A percentile compares a stretch with the other conserved stretches of the same genome.
These are phyloP conservation scores for Trichosphaerium sp. DNA, from an alignment of 78 protist species.

Conservation along the genomic window DNA sequence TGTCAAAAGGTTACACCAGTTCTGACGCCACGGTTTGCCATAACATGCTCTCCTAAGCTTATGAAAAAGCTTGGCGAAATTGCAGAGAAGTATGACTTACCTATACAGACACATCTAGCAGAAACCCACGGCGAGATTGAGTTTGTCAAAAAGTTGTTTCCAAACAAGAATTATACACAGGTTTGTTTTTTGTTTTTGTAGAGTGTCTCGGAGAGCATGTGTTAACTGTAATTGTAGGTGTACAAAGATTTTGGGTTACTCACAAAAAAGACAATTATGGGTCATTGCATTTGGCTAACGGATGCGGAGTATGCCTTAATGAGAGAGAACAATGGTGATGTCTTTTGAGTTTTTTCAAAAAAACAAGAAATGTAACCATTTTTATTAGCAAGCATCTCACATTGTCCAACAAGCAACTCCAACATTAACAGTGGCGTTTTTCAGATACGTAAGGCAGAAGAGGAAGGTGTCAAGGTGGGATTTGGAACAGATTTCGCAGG, in stretches of 20 bases:
- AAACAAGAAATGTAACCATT: too few relatives aligned
- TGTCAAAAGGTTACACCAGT: slow-evolving; percentile 10
- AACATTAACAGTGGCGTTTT: slow-evolving; percentile 24
- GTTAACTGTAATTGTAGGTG: background rate
- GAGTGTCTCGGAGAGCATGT: background rate
- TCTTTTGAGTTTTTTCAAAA: too few relatives aligned
- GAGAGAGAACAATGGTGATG: background rate
- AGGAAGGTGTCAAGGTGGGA: slow-evolving; percentile 39
- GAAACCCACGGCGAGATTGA: slow-evolving; percentile 51
- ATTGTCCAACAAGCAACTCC: slow-evolving; percentile 74
- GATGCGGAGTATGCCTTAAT: slow-evolving; percentile 31
- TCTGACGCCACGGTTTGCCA: slow-evolving; percentile 73
- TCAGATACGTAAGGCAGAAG: slow-evolving; percentile 20
- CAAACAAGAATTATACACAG: slow-evolving; percentile 39
- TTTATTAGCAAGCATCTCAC: slow-evolving; percentile 43
- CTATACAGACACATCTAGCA: slow-evolving; percentile 64
- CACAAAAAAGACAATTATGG: slow-evolving; percentile 50
- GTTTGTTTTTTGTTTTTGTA: slow-evolving; percentile 16
- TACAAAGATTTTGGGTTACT: slow-evolving; percentile 53
- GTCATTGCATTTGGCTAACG: slow-evolving; percentile 59
- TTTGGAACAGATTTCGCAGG: slow-evolving; percentile 78
- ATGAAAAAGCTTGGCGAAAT: slow-evolving; percentile 14
- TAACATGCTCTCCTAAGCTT: slow-evolving; percentile 53
- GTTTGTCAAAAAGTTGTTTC: slow-evolving; percentile 42
- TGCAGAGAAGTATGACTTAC: background rate